Percentiles rank a stretch among this genome's conserved stretches.
Evolutionary conservation across 2,329 filamentous ascomycete species (phyloP).

Genomic region (Elsinoe fawcettii): DNA sequence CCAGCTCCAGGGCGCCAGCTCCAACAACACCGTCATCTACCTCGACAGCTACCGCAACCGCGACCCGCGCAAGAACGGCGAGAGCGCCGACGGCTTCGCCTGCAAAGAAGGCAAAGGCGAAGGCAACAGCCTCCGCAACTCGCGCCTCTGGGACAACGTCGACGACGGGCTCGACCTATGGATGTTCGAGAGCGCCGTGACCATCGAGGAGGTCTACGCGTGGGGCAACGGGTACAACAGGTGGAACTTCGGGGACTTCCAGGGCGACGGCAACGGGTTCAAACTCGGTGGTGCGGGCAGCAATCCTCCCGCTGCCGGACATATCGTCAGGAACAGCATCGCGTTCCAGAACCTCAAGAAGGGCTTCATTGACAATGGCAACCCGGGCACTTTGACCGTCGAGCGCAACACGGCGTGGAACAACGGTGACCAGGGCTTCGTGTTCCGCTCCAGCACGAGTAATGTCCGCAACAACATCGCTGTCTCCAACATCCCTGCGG

Average conservation of each 20-base stretch:
- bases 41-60: slow-evolving; percentile 10
- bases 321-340: slow-evolving; percentile 40
- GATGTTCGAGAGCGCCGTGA: slow-evolving; percentile 38
- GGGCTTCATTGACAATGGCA: slow-evolving; percentile 42
- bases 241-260: slow-evolving; percentile 38
- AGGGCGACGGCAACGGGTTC: slow-evolving; percentile 44
- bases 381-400: slow-evolving; percentile 36
- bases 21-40: neutral
- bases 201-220: slow-evolving; percentile 38
- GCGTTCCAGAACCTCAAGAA: slow-evolving; percentile 39
- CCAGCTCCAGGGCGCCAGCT: slow-evolving; percentile 30
- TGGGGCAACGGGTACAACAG: slow-evolving; percentile 43
- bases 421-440: slow-evolving; percentile 38
- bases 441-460: slow-evolving; percentile 30
- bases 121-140: slow-evolving; percentile 40
- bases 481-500: slow-evolving; percentile 27
- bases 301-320: slow-evolving; percentile 33
- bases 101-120: slow-evolving; percentile 42
- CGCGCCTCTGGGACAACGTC: slow-evolving; percentile 45
- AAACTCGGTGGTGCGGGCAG: slow-evolving; percentile 37
- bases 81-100: slow-evolving; percentile 44
- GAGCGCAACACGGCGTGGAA: slow-evolving; percentile 42
- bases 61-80: slow-evolving; percentile 43
- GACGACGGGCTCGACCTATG: slow-evolving; percentile 44
- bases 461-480: slow-evolving; percentile 37